Evolutionary conservation across 2,329 filamentous ascomycete species (phyloP).

Genomic region (Diaporthe citri): DNA sequence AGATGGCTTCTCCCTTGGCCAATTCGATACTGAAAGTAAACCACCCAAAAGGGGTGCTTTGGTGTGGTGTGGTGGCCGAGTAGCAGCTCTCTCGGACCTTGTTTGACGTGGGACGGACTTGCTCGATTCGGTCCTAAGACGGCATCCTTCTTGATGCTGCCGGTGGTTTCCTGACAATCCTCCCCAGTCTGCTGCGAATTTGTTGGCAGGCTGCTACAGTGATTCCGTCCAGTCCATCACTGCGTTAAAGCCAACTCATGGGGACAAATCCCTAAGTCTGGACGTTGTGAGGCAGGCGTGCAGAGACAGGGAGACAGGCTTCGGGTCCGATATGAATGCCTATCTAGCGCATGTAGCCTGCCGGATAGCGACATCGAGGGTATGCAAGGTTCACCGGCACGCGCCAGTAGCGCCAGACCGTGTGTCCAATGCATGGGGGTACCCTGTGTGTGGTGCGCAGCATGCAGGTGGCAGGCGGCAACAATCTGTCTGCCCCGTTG

Average conservation of each 20-base stretch:
- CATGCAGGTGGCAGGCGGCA: conserved; percentile 12
- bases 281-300: neutral
- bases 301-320: neutral
- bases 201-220: neutral
- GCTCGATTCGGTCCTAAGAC: neutral
- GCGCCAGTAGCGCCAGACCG: conserved; percentile 14
- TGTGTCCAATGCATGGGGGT: conserved; percentile 22
- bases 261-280: neutral
- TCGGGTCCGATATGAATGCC: conserved; percentile 10
- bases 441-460: neutral
- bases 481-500: neutral
- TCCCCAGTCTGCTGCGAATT: neutral
- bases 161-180: neutral
- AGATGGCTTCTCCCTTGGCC: too few species aligned
- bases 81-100: neutral
- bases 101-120: neutral
- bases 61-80: neutral
- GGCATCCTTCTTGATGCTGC: neutral
- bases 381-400: conserved; percentile 22
- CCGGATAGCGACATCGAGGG: neutral
- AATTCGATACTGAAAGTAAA: too few species aligned
- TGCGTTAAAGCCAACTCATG: neutral
- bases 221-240: neutral
- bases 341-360: neutral
- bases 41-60: neutral